Conservation (phyloP, 2,329 filamentous ascomycete species). For the Arthroderma uncinatum region DNA sequence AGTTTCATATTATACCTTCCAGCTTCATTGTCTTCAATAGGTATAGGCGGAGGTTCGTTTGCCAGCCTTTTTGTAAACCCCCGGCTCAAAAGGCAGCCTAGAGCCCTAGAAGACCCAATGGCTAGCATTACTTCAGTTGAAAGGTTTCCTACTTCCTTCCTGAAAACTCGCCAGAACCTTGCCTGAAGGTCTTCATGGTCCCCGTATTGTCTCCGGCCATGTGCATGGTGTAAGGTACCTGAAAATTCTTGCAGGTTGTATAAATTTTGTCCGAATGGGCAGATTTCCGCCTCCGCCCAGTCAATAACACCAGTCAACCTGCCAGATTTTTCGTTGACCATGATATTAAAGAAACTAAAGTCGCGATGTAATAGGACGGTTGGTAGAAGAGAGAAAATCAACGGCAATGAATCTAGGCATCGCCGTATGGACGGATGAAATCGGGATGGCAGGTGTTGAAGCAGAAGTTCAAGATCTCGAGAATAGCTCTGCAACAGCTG, state of each 20-base stretch:
- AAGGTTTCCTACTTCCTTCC: slow-evolving; percentile 22
- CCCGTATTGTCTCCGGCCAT: slow-evolving; percentile 27
- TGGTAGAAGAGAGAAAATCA: slow-evolving; percentile 27
- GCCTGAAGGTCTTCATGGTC: slow-evolving; percentile 21
- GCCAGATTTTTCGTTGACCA: slow-evolving; percentile 30
- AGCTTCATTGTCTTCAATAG: slow-evolving; percentile 29
- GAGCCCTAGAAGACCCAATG: slow-evolving; percentile 26
- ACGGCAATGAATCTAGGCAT: slow-evolving; percentile 22
- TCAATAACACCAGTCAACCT: slow-evolving; percentile 34
- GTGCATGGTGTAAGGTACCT: slow-evolving; percentile 27
- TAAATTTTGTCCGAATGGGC: slow-evolving; percentile 34
- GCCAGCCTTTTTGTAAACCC: slow-evolving; percentile 33
- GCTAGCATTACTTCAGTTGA: slow-evolving; percentile 17
- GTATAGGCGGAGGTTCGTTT: slow-evolving; percentile 26
- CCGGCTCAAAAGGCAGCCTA: slow-evolving; percentile 25
- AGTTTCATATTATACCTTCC: slow-evolving; percentile 32
- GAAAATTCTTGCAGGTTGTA: slow-evolving; percentile 27
- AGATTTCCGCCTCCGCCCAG: slow-evolving; percentile 33
- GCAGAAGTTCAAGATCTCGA: slow-evolving; percentile 26
- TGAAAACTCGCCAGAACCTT: slow-evolving; percentile 28
- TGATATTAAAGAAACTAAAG: slow-evolving; percentile 32
- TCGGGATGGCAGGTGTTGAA: slow-evolving; percentile 16
- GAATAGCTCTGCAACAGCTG: slow-evolving; percentile 20
- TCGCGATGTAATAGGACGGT: slow-evolving; percentile 34
- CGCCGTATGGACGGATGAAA: slow-evolving; percentile 7